phyloP scores from a whole-genome alignment of 2,329 filamentous ascomycete species.

The Xylaria arbuscula region DNA sequence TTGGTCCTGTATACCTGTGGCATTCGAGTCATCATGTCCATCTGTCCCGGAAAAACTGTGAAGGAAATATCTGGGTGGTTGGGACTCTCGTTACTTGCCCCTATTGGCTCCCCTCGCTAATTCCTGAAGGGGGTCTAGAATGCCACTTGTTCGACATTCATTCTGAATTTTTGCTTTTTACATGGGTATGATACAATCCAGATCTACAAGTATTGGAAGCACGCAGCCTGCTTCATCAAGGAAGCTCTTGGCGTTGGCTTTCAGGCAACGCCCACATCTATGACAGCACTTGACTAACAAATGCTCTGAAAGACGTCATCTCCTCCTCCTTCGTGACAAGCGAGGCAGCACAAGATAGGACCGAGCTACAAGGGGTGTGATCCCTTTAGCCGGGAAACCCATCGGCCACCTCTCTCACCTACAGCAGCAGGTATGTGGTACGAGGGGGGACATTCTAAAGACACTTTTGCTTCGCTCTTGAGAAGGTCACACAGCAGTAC shows the following conservation, averaged over 20 bases:
- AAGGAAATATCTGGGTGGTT: slow-evolving; percentile 16
- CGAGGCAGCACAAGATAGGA: background rate
- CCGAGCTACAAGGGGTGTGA: background rate
- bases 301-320: background rate
- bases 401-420: slow-evolving; percentile 23
- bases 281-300: slow-evolving; percentile 9
- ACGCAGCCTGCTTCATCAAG: slow-evolving; percentile 7
- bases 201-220: slow-evolving; percentile 13
- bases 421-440: background rate
- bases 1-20: slow-evolving; percentile 30
- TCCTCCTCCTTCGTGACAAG: slow-evolving; percentile 6
- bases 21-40: slow-evolving; percentile 14
- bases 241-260: background rate
- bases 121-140: slow-evolving; percentile 20
- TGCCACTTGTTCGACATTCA: slow-evolving; percentile 20
- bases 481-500: slow-evolving; percentile 37
- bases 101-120: slow-evolving; percentile 24
- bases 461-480: slow-evolving; percentile 14
- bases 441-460: slow-evolving; percentile 1
- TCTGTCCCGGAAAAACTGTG: slow-evolving; percentile 29
- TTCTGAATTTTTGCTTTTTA: slow-evolving; percentile 14
- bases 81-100: slow-evolving; percentile 18
- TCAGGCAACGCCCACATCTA: background rate
- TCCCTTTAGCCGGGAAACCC: background rate
- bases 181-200: slow-evolving; percentile 25